A percentile compares a stretch with the other conserved stretches of the same genome.
Conservation (phyloP, 2,329 filamentous ascomycete species). For the Cladophialophora immunda region DNA sequence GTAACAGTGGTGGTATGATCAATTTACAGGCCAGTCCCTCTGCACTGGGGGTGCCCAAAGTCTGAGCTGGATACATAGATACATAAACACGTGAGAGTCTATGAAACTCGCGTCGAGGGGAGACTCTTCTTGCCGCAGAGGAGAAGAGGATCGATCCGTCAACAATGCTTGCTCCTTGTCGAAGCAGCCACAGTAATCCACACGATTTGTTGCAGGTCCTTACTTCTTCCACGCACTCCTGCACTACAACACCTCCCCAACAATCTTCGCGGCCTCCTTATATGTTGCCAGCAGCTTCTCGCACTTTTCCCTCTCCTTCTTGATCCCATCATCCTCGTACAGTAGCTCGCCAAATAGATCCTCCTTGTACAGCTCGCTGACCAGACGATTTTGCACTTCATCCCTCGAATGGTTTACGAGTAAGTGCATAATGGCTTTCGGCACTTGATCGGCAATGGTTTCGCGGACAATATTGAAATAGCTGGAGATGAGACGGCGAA, state of each 20-base stretch:
- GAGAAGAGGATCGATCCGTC: neutral
- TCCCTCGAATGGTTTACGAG: slow-evolving; percentile 99
- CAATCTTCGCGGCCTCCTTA: slow-evolving; percentile 96
- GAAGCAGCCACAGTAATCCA: neutral
- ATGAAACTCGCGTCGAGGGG: slow-evolving; percentile 11
- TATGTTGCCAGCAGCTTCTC: slow-evolving; percentile 95
- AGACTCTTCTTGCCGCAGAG: slow-evolving; percentile 15
- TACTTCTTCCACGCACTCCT: neutral
- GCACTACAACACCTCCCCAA: slow-evolving; percentile 83
- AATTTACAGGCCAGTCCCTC: slow-evolving; percentile 14
- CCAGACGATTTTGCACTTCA: slow-evolving; percentile 94
- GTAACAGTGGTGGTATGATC: slow-evolving; percentile 5
- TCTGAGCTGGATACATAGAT: slow-evolving; percentile 16
- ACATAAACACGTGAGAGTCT: slow-evolving; percentile 16
- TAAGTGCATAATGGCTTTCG: slow-evolving; percentile 98
- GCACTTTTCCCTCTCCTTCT: slow-evolving; percentile 98
- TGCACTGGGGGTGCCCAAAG: slow-evolving; percentile 7
- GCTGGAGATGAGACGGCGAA: slow-evolving; percentile 92
- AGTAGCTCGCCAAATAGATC: slow-evolving; percentile 87
- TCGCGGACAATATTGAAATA: slow-evolving; percentile 99
- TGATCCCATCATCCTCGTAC: slow-evolving; percentile 97
- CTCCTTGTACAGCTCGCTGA: slow-evolving; percentile 95
- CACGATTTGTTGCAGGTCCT: neutral
- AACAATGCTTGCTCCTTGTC: neutral
- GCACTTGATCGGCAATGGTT: slow-evolving; percentile 97